Base-by-base conservation (phyloP, 2,329 filamentous ascomycete genomes). In the Cercospora beticola region DNA sequence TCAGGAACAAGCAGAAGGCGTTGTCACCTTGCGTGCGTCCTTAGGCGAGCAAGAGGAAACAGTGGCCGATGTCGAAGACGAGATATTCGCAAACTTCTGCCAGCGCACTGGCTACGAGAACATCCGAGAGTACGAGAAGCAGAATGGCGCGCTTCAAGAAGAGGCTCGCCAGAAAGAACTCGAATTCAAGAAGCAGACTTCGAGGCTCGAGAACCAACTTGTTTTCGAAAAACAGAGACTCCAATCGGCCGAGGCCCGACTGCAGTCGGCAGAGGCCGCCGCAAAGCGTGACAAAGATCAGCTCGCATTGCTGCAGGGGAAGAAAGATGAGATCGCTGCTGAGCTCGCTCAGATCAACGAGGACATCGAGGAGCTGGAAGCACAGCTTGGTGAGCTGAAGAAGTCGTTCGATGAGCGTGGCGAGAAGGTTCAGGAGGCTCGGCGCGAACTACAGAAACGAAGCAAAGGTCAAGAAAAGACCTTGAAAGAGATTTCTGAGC, bases 41-140 rank as follows among this genome's bases (percentile, higher is more conserved):
- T 86, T 92, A 10, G 79, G 85, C 54, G 81, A 84, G 61, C 85
- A 86, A 61, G 83, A 87, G 74, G 82, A 85, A 28, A 88, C 91
- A 1, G 92, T 98, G 69, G 87, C 90, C 54, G 86, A 88, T 65
- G 92, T 97, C 18, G 93, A 97, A 78, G 95, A 99, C 78, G 87
- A 93, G 74, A 86, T 99, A 31, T 99, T 97, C 79, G 85, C 86
- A 23, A 85, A 85, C 49, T 99, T 99, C 82, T 99, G 95, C 82
- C 87, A 89, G 74, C 88, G 92, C 65, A 88, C 97, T 21, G 93
- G 94, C 0, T 98, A 97, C 78, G 86, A 88, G 67, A 90, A 96
- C 75, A 96, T 99, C 72, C 92, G 94, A 68, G 92, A 93, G 67
- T 99, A 98, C 76, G 93, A 98, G 78, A 91, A 91, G 28, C 94